Percentiles rank a stretch among this genome's conserved stretches.
Conservation (phyloP, 2,329 filamentous ascomycete genomes). For the Fusarium albidum region DNA sequence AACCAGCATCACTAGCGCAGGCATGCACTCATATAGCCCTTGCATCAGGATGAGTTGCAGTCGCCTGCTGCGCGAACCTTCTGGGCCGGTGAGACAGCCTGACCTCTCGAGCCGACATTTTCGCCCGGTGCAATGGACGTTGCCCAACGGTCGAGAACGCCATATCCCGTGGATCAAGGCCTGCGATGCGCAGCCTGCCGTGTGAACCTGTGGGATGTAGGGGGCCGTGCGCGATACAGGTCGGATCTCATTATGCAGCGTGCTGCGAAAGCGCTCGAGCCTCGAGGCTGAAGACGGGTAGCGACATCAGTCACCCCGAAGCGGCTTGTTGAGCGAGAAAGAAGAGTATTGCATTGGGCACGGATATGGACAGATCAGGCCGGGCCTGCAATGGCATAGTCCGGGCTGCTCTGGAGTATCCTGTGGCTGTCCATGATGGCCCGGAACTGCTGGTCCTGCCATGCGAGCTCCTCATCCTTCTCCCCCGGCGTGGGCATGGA, state of each 20-base stretch:
- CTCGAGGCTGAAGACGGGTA: constrained; percentile 33
- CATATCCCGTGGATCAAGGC: constrained; percentile 15
- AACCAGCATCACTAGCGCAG: constrained; percentile 8
- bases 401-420: constrained; percentile 35
- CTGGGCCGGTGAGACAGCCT: constrained; percentile 20
- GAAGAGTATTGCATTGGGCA: constrained; percentile 21
- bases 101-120: constrained; percentile 3
- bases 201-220: constrained; percentile 1
- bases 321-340: constrained; percentile 13
- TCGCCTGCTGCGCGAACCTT: constrained; percentile 19
- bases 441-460: constrained; percentile 55
- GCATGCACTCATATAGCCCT: constrained; percentile 11
- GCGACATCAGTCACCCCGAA: constrained; percentile 19
- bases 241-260: constrained; percentile 21
- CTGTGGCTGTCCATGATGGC: constrained; percentile 55
- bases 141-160: constrained; percentile 7
- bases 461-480: constrained; percentile 36
- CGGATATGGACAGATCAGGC: constrained; percentile 10
- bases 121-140: constrained; percentile 8
- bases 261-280: constrained; percentile 24
- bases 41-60: constrained; percentile 28
- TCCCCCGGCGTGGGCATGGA: constrained; percentile 48
- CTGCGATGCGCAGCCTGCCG: constrained; percentile 19
- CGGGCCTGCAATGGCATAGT: constrained; percentile 11
- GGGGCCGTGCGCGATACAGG: constrained; percentile 23